phyloP scores from a whole-genome alignment of 2,329 filamentous ascomycete species.

The Fusarium dlaminii region DNA sequence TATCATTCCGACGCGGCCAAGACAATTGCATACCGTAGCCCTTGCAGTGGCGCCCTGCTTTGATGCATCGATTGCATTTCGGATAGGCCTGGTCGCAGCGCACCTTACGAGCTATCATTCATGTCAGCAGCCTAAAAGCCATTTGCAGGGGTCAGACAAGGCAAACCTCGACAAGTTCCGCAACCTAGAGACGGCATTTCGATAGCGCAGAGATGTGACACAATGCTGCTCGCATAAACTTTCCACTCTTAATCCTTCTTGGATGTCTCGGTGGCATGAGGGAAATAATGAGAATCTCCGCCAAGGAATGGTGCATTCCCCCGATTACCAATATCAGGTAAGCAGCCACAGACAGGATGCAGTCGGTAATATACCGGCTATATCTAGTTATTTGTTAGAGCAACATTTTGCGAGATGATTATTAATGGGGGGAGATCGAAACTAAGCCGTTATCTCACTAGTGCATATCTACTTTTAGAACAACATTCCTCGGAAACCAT shows the following conservation, averaged over 20 bases:
- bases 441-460: neutral
- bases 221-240: constrained; percentile 5
- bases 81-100: constrained; percentile 29
- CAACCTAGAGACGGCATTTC: constrained; percentile 19
- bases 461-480: rapidly evolving
- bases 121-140: neutral
- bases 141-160: neutral
- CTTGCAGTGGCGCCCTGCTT: neutral
- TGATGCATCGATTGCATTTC: constrained; percentile 13
- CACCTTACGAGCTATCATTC: constrained; percentile 23
- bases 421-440: rapidly evolving
- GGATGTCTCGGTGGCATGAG: rapidly evolving
- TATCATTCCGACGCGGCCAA: constrained; percentile 23
- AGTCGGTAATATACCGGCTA: neutral
- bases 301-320: neutral
- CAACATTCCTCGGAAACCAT: rapidly evolving
- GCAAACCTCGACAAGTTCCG: constrained; percentile 24
- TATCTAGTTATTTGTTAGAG: rapidly evolving
- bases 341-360: neutral
- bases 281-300: neutral
- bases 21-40: constrained; percentile 31
- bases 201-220: neutral
- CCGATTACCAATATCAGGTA: neutral
- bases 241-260: neutral
- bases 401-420: constrained; percentile 8